These are phyloP conservation scores for Aureobasidium sp. DNA, from an alignment of 2,329 filamentous ascomycete genomes.

Conservation along the genomic window DNA sequence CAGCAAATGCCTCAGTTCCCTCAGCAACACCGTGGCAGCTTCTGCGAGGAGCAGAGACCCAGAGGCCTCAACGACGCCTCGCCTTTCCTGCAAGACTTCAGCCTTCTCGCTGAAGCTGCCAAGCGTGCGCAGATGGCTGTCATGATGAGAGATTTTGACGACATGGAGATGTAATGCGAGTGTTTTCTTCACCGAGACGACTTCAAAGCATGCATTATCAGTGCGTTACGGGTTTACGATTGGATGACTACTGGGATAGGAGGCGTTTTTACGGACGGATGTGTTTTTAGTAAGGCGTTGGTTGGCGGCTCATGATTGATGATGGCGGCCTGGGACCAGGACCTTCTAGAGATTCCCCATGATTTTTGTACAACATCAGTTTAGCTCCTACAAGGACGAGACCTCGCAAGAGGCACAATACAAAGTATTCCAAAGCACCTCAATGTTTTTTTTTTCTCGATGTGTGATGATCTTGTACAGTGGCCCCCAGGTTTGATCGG, in stretches of 20 bases:
- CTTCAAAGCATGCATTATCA: conserved; percentile 1
- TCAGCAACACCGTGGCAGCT: conserved; percentile 23
- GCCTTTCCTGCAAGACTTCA: conserved; percentile 72
- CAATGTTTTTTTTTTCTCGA: not conserved
- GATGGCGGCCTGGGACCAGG: not conserved
- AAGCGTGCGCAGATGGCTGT: conserved; percentile 88
- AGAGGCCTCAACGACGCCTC: conserved; percentile 40
- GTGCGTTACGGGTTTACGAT: conserved; percentile 13
- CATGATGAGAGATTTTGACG: conserved; percentile 78
- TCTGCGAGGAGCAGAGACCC: conserved; percentile 23
- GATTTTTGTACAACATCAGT: not conserved
- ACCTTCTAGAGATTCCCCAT: not conserved
- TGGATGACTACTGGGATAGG: not conserved
- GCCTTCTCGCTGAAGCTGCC: conserved; percentile 81
- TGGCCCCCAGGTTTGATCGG: not conserved
- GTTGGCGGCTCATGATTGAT: conserved; percentile 4
- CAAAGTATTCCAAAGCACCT: not conserved
- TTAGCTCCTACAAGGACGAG: not conserved
- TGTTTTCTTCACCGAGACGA: not conserved
- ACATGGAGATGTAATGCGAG: conserved; percentile 48
- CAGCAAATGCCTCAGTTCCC: conserved; percentile 25
- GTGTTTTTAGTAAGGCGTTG: conserved; percentile 9
- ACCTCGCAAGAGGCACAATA: conserved; percentile 1
- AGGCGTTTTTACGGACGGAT: conserved; percentile 2
- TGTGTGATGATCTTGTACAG: not conserved